Conservation (phyloP, 768 basidiomycete species). For the Suillus subalutaceus region DNA sequence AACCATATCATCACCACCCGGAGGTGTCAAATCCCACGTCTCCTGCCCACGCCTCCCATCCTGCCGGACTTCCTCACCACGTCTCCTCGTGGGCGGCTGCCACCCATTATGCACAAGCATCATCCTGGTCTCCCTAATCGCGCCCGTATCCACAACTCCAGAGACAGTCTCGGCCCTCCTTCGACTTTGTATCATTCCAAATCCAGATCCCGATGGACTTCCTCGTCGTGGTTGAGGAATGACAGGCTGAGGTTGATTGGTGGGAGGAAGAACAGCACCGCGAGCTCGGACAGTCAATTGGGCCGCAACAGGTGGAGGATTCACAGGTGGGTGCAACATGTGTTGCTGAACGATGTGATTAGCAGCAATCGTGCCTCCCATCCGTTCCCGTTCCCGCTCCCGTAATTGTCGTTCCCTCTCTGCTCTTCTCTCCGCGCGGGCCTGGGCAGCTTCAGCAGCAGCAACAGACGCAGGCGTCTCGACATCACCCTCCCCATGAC, state of each 20-base stretch:
- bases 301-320: conserved; percentile 21
- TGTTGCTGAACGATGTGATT: conserved; percentile 15
- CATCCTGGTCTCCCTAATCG: conserved; percentile 8
- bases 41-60: conserved; percentile 26
- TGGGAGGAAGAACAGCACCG: conserved; percentile 30
- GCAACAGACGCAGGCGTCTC: background rate
- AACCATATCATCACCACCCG: conserved; percentile 33
- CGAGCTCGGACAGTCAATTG: conserved; percentile 29
- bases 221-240: conserved; percentile 20
- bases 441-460: conserved; percentile 18
- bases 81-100: background rate
- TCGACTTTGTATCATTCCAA: conserved; percentile 24
- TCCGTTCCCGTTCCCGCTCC: conserved; percentile 28
- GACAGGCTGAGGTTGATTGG: conserved; percentile 15
- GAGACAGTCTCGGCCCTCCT: conserved; percentile 38
- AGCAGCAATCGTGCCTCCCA: conserved; percentile 18
- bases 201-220: background rate
- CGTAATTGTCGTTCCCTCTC: conserved; percentile 38
- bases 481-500: background rate
- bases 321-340: conserved; percentile 13
- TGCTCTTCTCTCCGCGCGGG: conserved; percentile 38
- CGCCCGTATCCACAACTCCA: conserved; percentile 29
- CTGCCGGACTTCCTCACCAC: conserved; percentile 12
- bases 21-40: conserved; percentile 33
- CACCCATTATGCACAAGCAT: conserved; percentile 1